These are phyloP conservation scores for Herpetospermum pedunculosum DNA, from an alignment of 306 rosid species.

Conservation along the genomic window DNA sequence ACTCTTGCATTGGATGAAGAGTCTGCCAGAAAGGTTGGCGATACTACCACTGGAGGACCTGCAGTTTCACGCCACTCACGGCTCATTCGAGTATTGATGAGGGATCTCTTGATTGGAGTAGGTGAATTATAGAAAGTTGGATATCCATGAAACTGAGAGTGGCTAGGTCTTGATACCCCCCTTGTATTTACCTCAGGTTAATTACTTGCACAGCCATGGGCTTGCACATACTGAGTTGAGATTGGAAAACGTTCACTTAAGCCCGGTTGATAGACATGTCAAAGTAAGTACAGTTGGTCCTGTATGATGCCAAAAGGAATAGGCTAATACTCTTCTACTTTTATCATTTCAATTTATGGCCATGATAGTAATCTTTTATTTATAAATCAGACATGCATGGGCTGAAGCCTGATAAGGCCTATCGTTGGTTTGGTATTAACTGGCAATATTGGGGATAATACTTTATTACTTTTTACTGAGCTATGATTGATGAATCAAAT, in stretches of 20 bases:
- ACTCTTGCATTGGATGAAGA: slow-evolving; percentile 96
- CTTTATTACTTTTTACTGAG: neutral
- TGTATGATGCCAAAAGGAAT: neutral
- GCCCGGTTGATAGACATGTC: slow-evolving; percentile 94
- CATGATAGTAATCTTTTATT: neutral
- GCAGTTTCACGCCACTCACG: slow-evolving; percentile 79
- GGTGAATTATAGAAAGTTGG: neutral
- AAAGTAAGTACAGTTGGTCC: slow-evolving; percentile 50
- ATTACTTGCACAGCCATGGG: slow-evolving; percentile 96
- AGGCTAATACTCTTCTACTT: neutral
- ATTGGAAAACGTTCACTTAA: slow-evolving; percentile 89
- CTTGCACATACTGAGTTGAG: slow-evolving; percentile 95
- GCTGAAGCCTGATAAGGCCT: neutral
- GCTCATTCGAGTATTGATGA: slow-evolving; percentile 73
- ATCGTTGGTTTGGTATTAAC: neutral
- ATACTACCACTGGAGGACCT: slow-evolving; percentile 82
- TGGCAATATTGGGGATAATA: neutral
- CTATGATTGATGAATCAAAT: neutral
- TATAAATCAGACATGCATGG: neutral
- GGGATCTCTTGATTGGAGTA: slow-evolving; percentile 98
- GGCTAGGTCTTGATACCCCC: slow-evolving; percentile 12
- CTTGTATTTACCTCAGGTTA: slow-evolving; percentile 45
- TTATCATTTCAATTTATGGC: neutral
- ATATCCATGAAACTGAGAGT: neutral
- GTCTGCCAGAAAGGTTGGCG: slow-evolving; percentile 85